These are phyloP conservation scores for Xylaria sp. DNA, from an alignment of 2,329 filamentous ascomycete species.

Conservation along the genomic window DNA sequence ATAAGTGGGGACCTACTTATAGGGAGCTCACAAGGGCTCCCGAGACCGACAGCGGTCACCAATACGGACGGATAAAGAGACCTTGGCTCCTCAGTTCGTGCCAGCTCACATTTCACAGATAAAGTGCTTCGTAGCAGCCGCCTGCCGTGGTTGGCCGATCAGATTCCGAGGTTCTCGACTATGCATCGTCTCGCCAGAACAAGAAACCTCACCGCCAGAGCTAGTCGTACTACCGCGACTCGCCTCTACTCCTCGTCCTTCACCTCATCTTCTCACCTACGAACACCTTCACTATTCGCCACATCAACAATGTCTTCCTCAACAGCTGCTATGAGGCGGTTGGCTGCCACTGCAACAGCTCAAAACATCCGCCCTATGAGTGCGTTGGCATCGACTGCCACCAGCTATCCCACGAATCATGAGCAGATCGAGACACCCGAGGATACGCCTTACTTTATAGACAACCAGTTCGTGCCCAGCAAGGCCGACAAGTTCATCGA, in stretches of 20 bases:
- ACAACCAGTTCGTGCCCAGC: conserved; percentile 81
- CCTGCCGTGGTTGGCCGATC: conserved; percentile 24
- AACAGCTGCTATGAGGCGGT: conserved; percentile 60
- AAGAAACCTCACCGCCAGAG: conserved; percentile 43
- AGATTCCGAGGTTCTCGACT: conserved; percentile 12
- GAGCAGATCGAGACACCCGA: conserved; percentile 73
- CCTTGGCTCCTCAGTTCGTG: not conserved
- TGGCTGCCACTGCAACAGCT: conserved; percentile 69
- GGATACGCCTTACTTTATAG: conserved; percentile 83
- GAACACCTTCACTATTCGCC: conserved; percentile 31
- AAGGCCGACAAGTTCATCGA: conserved; percentile 79
- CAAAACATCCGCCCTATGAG: conserved; percentile 65
- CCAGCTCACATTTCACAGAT: conserved; percentile 10
- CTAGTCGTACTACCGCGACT: conserved; percentile 40
- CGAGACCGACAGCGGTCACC: conserved; percentile 36
- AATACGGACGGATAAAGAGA: conserved; percentile 24
- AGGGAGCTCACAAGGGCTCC: conserved; percentile 19
- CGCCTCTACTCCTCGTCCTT: conserved; percentile 42
- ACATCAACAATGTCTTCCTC: conserved; percentile 52
- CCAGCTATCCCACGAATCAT: conserved; percentile 76
- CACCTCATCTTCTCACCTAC: conserved; percentile 11
- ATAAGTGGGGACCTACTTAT: not conserved
- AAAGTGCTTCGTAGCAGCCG: conserved; percentile 7
- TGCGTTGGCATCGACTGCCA: conserved; percentile 65
- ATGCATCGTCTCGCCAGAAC: conserved; percentile 50